phyloP scores from a whole-genome alignment of 176 grass and related monocot species.

The Aegilops bicornis region DNA sequence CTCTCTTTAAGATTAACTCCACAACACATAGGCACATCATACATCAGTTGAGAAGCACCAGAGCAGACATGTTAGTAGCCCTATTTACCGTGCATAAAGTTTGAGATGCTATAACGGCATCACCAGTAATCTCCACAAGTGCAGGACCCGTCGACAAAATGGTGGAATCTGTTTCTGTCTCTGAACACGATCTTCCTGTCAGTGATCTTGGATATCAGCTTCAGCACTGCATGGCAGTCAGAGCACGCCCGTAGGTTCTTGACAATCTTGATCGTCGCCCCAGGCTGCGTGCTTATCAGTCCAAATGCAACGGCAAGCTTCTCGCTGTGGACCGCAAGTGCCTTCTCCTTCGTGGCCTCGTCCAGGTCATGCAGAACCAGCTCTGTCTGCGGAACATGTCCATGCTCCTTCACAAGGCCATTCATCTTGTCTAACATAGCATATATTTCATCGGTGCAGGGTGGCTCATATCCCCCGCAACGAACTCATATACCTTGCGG shows the following conservation, averaged over 20 bases:
- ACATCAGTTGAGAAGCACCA: background rate
- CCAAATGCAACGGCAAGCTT: constrained; percentile 84
- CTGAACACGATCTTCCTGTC: constrained; percentile 81
- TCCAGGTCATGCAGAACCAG: constrained; percentile 83
- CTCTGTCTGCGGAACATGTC: constrained; percentile 64
- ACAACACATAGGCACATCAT: background rate
- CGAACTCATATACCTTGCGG: constrained; percentile 65
- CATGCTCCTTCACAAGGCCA: constrained; percentile 58
- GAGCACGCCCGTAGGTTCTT: constrained; percentile 83
- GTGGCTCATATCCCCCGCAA: constrained; percentile 76
- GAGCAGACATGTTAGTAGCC: background rate
- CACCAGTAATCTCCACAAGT: constrained; percentile 94
- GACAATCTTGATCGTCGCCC: constrained; percentile 68
- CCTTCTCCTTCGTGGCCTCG: constrained; percentile 57
- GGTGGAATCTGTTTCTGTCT: constrained; percentile 84
- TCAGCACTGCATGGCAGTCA: constrained; percentile 81
- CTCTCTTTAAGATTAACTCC: background rate
- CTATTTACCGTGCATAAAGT: background rate
- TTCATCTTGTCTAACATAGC: constrained; percentile 68
- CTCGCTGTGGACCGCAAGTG: constrained; percentile 82
- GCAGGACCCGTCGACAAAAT: constrained; percentile 76
- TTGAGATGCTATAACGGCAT: constrained; percentile 7
- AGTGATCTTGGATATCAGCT: constrained; percentile 66
- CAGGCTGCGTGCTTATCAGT: constrained; percentile 66
- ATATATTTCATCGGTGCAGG: constrained; percentile 64